Percentiles rank a stretch among this genome's conserved stretches.
Evolutionary conservation across 1,284 basidiomycete species (phyloP).

Genomic region (Inonotus obliquus): DNA sequence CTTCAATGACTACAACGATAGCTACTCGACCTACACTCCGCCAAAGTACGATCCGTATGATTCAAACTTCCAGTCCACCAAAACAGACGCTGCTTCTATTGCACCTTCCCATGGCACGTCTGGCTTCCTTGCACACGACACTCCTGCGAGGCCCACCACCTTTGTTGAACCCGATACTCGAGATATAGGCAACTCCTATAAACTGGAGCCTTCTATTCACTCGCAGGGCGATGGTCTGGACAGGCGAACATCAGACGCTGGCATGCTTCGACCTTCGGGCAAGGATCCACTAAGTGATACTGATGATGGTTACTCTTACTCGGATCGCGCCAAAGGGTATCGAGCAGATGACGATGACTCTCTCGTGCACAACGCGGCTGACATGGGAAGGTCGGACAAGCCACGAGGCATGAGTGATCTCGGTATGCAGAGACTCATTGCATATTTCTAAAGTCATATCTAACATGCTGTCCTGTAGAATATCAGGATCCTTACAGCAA

Average conservation of each 20-base stretch:
- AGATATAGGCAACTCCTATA: constrained; percentile 19
- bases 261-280: constrained; percentile 12
- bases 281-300: constrained; percentile 22
- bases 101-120: constrained; percentile 14
- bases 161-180: constrained; percentile 22
- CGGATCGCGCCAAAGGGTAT: constrained; percentile 18
- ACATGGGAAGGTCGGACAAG: constrained; percentile 26
- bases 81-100: constrained; percentile 9
- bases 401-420: constrained; percentile 43
- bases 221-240: constrained; percentile 2
- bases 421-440: constrained; percentile 35
- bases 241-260: constrained; percentile 15
- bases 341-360: constrained; percentile 34
- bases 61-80: not conserved
- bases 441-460: not conserved
- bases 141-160: constrained; percentile 13
- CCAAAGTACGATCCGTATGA: constrained; percentile 19
- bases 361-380: constrained; percentile 43
- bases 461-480: constrained; percentile 34
- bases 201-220: constrained; percentile 7
- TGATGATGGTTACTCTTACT: constrained; percentile 24
- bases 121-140: constrained; percentile 14
- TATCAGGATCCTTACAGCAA: constrained; percentile 48
- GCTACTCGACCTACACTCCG: constrained; percentile 9
- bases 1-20: constrained; percentile 6